A percentile compares a stretch with the other conserved stretches of the same genome.
Conservation (phyloP, 495 filamentous ascomycete species). For the Trichoderma orchidacearum region DNA sequence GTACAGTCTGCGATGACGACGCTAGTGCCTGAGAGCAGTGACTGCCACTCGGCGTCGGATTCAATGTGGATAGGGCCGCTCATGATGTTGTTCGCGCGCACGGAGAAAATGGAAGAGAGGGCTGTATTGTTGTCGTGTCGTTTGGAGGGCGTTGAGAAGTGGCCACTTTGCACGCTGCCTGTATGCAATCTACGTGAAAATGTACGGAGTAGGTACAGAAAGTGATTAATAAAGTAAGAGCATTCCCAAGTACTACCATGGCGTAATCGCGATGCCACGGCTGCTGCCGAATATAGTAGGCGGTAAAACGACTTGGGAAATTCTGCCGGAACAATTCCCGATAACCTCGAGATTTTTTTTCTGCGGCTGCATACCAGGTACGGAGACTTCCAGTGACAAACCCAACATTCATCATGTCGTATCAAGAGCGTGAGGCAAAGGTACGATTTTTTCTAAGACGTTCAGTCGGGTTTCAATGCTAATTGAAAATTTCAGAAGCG, state of each 20-base stretch:
- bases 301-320: too few relatives aligned
- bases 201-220: too few relatives aligned
- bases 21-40: constrained; percentile 46
- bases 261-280: too few relatives aligned
- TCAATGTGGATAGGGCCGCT: constrained; percentile 50
- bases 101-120: neutral
- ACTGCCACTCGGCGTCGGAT: constrained; percentile 54
- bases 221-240: too few relatives aligned
- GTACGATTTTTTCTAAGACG: constrained; percentile 4
- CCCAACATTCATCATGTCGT: constrained; percentile 9
- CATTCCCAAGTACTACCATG: too few relatives aligned
- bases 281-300: too few relatives aligned
- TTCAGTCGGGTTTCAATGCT: neutral
- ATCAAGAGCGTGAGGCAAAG: constrained; percentile 16
- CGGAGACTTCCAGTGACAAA: neutral
- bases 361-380: too few relatives aligned
- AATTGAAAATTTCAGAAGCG: constrained; percentile 19
- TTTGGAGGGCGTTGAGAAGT: neutral
- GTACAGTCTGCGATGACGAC: constrained; percentile 74
- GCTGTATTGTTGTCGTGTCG: neutral
- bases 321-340: neutral
- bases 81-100: constrained; percentile 24
- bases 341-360: neutral
- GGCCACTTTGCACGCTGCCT: too few relatives aligned
- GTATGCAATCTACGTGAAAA: too few relatives aligned